Evolutionary conservation across 768 basidiomycete genomes (phyloP).

Genomic region (Tulasnella sp.): DNA sequence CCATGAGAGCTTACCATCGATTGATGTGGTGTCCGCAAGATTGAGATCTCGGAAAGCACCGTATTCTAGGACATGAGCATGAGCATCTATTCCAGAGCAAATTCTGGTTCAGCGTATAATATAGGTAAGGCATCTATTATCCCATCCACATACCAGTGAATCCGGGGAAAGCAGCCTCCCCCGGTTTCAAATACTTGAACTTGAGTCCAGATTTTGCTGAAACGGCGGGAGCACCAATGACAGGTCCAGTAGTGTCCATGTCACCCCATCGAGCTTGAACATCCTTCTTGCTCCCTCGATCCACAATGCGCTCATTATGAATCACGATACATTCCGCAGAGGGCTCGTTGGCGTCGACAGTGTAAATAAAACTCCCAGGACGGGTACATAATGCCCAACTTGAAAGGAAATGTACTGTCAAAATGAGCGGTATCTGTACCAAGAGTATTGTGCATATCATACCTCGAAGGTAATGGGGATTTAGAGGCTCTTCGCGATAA

Average conservation of each 20-base stretch:
- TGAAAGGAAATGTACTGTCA: too few relatives aligned
- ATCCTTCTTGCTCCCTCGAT: constrained; percentile 43
- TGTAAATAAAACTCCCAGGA: constrained; percentile 40
- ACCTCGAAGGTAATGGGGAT: too few relatives aligned
- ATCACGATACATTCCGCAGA: constrained; percentile 54
- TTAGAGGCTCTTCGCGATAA: too few relatives aligned
- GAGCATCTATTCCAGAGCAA: constrained; percentile 46
- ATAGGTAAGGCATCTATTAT: too few relatives aligned
- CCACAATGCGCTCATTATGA: constrained; percentile 35
- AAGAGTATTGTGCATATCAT: too few relatives aligned
- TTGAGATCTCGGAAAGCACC: constrained; percentile 60
- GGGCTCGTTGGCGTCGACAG: constrained; percentile 45
- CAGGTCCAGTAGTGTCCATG: constrained; percentile 21
- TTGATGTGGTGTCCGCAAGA: constrained; percentile 45
- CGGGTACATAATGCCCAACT: too few relatives aligned
- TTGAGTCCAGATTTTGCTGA: constrained; percentile 23
- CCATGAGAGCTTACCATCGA: constrained; percentile 37
- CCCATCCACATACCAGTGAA: too few relatives aligned
- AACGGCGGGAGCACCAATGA: constrained; percentile 15
- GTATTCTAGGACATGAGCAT: constrained; percentile 66
- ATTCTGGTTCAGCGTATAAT: too few relatives aligned
- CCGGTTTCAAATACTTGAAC: constrained; percentile 41
- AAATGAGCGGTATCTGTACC: too few relatives aligned
- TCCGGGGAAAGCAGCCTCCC: constrained; percentile 57
- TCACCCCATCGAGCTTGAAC: constrained; percentile 26